Conservation (phyloP, 2,329 filamentous ascomycete species). For the Simplicillium sp. region DNA sequence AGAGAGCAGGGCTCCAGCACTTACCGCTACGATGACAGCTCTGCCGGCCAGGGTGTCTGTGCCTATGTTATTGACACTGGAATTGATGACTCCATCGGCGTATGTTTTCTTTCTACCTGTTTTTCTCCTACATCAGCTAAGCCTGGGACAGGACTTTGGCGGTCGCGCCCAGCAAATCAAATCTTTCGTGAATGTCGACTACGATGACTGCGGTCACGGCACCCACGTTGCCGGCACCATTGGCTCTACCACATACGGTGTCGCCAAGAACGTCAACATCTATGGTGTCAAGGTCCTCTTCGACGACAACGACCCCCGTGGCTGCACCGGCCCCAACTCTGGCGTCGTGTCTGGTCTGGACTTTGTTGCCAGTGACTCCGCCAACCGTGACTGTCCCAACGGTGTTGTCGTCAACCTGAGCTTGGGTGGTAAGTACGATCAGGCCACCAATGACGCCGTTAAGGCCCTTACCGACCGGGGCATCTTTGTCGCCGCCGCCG, state of each 20-base stretch:
- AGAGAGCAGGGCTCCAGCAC: slow-evolving; percentile 8
- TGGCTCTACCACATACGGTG: slow-evolving; percentile 44
- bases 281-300: slow-evolving; percentile 44
- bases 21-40: slow-evolving; percentile 22
- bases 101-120: slow-evolving; percentile 9
- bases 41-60: slow-evolving; percentile 21
- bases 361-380: slow-evolving; percentile 27
- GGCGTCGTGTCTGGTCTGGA: slow-evolving; percentile 40
- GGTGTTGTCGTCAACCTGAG: slow-evolving; percentile 41
- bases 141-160: slow-evolving; percentile 34
- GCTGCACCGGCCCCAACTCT: slow-evolving; percentile 10
- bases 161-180: slow-evolving; percentile 34
- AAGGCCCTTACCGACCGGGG: slow-evolving; percentile 61
- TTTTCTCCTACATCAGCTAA: no score
- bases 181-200: slow-evolving; percentile 31
- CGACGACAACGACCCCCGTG: slow-evolving; percentile 7
- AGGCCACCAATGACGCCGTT: slow-evolving; percentile 75
- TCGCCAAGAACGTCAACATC: slow-evolving; percentile 42
- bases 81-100: slow-evolving; percentile 19
- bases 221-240: slow-evolving; percentile 48
- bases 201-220: slow-evolving; percentile 45
- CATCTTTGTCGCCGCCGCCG: slow-evolving; percentile 40
- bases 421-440: slow-evolving; percentile 48
- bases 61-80: slow-evolving; percentile 32
- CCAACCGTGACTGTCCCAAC: slow-evolving; percentile 22